These are phyloP conservation scores for Cutaneotrichosporon cavernicola DNA, from an alignment of 1,284 basidiomycete species.

Conservation along the genomic window DNA sequence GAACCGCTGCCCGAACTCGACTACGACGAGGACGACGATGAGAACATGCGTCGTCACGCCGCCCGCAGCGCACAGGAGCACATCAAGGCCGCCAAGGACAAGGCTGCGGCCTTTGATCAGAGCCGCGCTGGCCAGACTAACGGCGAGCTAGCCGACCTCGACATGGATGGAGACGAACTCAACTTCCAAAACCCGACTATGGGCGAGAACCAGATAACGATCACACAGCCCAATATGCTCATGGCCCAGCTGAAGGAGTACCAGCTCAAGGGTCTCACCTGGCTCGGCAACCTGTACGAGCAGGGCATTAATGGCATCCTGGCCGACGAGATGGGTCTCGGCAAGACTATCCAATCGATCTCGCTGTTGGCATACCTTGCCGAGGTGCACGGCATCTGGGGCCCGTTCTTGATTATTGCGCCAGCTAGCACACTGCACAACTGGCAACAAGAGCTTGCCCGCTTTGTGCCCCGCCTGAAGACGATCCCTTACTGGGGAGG, in stretches of 20 bases:
- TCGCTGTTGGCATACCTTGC: conserved; percentile 95
- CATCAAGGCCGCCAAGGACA: conserved; percentile 73
- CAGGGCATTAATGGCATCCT: conserved; percentile 99
- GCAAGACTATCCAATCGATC: conserved; percentile 99
- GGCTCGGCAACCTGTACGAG: conserved; percentile 97
- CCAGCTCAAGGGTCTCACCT: conserved; percentile 96
- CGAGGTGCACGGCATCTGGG: conserved; percentile 98
- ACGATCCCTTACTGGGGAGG: conserved; percentile 98
- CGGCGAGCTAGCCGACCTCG: conserved; percentile 53
- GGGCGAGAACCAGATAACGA: conserved; percentile 78
- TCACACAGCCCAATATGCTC: conserved; percentile 92
- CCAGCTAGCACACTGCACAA: conserved; percentile 98
- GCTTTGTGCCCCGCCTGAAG: conserved; percentile 92
- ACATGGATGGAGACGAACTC: conserved; percentile 80
- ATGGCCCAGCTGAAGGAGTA: conserved; percentile 98
- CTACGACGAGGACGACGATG: conserved; percentile 92
- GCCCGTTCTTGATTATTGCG: conserved; percentile 98
- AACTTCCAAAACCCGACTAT: conserved; percentile 99
- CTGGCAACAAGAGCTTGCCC: conserved; percentile 97
- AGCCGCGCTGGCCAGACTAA: conserved; percentile 56
- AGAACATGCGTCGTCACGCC: conserved; percentile 85
- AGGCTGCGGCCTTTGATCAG: conserved; percentile 81
- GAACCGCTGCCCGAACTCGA: conserved; percentile 73
- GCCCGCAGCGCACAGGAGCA: conserved; percentile 87
- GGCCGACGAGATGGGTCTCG: conserved; percentile 98